A percentile compares a stretch with the other conserved stretches of the same genome.
Evolutionary conservation across 768 basidiomycete genomes (phyloP).

Genomic region (Phlebiopsis gigantea): DNA sequence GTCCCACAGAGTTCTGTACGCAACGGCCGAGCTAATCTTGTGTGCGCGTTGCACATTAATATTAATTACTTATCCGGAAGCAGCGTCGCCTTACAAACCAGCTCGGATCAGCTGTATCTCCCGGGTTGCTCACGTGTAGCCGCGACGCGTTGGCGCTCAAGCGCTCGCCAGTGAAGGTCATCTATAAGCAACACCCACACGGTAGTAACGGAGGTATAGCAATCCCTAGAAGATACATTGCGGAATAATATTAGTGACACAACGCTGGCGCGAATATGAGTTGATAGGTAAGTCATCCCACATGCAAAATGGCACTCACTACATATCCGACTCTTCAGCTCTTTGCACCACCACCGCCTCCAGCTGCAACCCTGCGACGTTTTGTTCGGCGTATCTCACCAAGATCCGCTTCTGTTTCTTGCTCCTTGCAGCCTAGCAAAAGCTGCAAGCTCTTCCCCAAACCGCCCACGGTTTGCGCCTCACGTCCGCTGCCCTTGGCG

Average conservation of each 20-base stretch:
- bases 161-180: neutral
- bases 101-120: too few relatives aligned
- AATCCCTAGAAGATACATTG: neutral
- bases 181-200: neutral
- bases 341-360: constrained; percentile 1
- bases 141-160: neutral
- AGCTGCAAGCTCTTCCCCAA: constrained; percentile 67
- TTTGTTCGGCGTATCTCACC: constrained; percentile 8
- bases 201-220: neutral
- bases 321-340: neutral
- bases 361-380: constrained; percentile 3
- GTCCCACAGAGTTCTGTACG: too few relatives aligned
- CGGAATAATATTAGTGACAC: neutral
- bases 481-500: constrained; percentile 36
- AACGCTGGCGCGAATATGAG: neutral
- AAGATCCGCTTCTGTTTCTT: constrained; percentile 63
- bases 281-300: neutral
- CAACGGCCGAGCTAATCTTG: too few relatives aligned
- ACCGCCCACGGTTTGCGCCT: constrained; percentile 59
- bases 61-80: too few relatives aligned
- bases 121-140: neutral
- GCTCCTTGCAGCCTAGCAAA: constrained; percentile 55
- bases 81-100: too few relatives aligned
- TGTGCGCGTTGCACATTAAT: too few relatives aligned
- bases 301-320: neutral